Percentiles rank a stretch among this genome's conserved stretches.
phyloP scores from a whole-genome alignment of 176 grass and related monocot genomes.

The Pontederia crassipes region DNA sequence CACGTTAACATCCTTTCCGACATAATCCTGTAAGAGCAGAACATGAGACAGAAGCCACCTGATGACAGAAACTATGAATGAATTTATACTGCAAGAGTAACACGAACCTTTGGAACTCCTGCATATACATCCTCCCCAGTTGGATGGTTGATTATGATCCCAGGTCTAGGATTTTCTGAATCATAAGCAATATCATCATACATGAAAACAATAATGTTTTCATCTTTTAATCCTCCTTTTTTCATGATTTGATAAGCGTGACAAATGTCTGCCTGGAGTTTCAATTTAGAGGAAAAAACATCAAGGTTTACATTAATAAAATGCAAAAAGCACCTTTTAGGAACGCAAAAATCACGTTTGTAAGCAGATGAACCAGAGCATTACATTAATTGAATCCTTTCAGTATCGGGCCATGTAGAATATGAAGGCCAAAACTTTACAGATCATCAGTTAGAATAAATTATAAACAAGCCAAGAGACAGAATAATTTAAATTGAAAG shows the following conservation, averaged over 20 bases:
- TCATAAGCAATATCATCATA: slow-evolving; percentile 84
- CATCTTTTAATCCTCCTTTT: slow-evolving; percentile 82
- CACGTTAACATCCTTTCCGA: slow-evolving; percentile 63
- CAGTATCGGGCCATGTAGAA: too few relatives aligned
- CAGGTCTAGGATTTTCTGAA: slow-evolving; percentile 58
- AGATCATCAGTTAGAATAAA: too few relatives aligned
- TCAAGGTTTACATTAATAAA: neutral
- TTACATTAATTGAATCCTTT: too few relatives aligned
- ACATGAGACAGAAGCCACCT: neutral
- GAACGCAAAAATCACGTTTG: neutral
- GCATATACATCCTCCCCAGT: slow-evolving; percentile 80
- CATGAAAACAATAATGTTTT: slow-evolving; percentile 98
- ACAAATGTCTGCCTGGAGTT: slow-evolving; percentile 70
- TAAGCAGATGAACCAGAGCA: neutral
- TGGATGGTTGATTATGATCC: slow-evolving; percentile 88
- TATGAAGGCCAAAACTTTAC: too few relatives aligned
- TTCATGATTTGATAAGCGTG: slow-evolving; percentile 99
- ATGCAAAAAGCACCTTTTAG: neutral
- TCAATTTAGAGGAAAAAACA: neutral
- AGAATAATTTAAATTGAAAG: too few relatives aligned
- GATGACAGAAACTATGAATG: neutral
- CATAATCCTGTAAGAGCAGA: slow-evolving; percentile 61
- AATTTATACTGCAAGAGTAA: neutral
- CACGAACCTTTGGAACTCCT: slow-evolving; percentile 77
- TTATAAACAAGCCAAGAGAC: too few relatives aligned